Base-by-base conservation (phyloP, 1,284 basidiomycete species). In the Naganishia sp. region DNA sequence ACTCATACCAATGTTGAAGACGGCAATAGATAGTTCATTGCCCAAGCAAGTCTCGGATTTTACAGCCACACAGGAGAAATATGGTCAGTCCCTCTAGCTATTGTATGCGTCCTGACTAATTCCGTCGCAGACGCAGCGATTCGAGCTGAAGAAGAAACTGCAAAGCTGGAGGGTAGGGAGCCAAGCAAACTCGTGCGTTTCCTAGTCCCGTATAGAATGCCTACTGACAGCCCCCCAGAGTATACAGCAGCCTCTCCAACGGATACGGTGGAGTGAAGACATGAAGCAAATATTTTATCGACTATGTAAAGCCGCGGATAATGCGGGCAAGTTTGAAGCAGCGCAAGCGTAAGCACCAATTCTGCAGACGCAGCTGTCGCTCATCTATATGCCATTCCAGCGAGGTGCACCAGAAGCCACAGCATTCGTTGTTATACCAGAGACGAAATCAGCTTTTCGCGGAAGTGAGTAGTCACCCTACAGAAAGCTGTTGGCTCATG, bases 211-310 rank as follows among this genome's bases (percentile, higher is more conserved):
- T 39, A 18, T 46, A 28, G 48, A 23, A 49, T 13, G 11, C 6
- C 21, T 49, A 6, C 21, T 49, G 48, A 46, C 21, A 18, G 33
- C 28, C 36, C 50, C 31, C 31, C 55, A 59, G 68, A 67, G 10
- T 67, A 71, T 54, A 57, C 54, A 21, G 54, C 69, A 73, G 55
- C 75, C 76, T 3, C 9, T 52, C 1, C 75, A 72, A 54, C 64
- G 70, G 39, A 72, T 73, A 50, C 55, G 69, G 0, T 77, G 75
- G 73, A 73, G 71, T 0, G 55, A 66, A 5, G 75, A 75, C 46
- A 75, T 77, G 74, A 59, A 71, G 43, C 74, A 75, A n/a, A 70
- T 76, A 4, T 76, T 76, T 65, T 68, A 63, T 21, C 75, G 77
- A 64, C 63, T 79, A 33, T 60, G 76, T 28, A 77, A 61, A 13